Evolutionary conservation across 257 asterid genomes (phyloP).

Genomic region (Mentha longifolia): DNA sequence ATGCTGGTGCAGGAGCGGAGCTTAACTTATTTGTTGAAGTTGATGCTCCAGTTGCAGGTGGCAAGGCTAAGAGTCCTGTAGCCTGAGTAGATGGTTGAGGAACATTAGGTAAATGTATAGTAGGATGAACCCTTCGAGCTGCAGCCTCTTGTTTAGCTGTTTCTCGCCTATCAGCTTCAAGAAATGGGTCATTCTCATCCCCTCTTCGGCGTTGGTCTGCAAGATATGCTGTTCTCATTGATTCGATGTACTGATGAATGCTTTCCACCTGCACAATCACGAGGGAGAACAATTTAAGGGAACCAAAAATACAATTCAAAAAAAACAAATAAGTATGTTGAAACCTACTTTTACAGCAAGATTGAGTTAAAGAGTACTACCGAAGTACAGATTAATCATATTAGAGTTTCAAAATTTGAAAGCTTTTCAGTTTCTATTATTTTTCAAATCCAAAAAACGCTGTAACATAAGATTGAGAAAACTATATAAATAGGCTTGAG

Average conservation of each 20-base stretch:
- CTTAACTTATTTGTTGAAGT: slow-evolving; percentile 43
- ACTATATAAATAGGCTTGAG: not conserved
- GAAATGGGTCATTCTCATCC: slow-evolving; percentile 80
- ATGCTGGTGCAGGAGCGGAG: slow-evolving; percentile 52
- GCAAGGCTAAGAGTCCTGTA: slow-evolving; percentile 50
- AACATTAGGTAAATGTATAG: slow-evolving; percentile 76
- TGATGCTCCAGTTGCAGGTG: slow-evolving; percentile 64
- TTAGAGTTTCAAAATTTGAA: not conserved
- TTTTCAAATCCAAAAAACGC: not conserved
- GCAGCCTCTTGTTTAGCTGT: slow-evolving; percentile 96
- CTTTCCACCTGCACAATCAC: slow-evolving; percentile 70
- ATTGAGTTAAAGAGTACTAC: not conserved
- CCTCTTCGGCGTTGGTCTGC: slow-evolving; percentile 89
- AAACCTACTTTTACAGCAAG: not conserved
- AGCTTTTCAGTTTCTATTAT: not conserved
- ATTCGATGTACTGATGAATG: slow-evolving; percentile 92
- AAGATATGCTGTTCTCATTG: slow-evolving; percentile 94
- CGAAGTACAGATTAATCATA: not conserved
- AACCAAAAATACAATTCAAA: not conserved
- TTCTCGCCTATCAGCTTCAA: slow-evolving; percentile 95
- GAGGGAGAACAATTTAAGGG: slow-evolving; percentile 17
- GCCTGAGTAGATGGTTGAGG: slow-evolving; percentile 64
- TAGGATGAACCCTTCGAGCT: slow-evolving; percentile 93
- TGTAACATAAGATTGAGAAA: not conserved
- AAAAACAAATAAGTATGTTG: not conserved